Evolutionary conservation across 202 grass and related monocot species (phyloP).

Genomic region (Bolboschoenoplectus hybrid): DNA sequence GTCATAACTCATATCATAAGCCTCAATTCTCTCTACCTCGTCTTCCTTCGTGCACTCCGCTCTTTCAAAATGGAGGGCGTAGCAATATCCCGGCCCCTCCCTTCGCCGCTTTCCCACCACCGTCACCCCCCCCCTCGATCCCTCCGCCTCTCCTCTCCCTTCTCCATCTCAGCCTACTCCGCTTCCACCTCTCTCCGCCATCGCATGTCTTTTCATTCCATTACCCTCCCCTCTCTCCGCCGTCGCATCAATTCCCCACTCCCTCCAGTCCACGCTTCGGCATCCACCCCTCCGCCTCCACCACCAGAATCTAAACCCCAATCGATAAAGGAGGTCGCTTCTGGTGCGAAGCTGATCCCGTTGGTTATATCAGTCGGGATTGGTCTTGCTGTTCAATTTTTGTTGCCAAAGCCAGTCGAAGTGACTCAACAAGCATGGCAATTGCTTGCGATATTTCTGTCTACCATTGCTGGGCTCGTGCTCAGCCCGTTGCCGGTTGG

Average conservation of each 20-base stretch:
- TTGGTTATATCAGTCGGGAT: conserved; percentile 63
- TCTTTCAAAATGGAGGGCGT: background rate
- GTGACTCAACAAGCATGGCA: conserved; percentile 87
- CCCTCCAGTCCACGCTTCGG: conserved; percentile 42
- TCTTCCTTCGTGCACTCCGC: background rate
- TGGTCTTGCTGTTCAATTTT: conserved; percentile 78
- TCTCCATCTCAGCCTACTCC: conserved; percentile 24
- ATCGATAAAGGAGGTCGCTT: background rate
- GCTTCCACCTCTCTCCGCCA: conserved; percentile 12
- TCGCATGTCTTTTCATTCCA: background rate
- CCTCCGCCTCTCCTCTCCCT: background rate
- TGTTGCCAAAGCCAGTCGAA: conserved; percentile 58
- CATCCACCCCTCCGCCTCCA: conserved; percentile 13
- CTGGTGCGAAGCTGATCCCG: conserved; percentile 62
- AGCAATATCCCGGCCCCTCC: background rate
- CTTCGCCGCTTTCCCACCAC: background rate
- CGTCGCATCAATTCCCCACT: conserved; percentile 31
- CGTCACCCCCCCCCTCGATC: background rate
- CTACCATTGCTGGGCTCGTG: conserved; percentile 85
- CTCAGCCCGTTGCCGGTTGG: conserved; percentile 84
- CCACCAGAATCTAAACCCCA: background rate
- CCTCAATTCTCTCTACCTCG: background rate
- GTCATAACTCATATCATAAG: no score
- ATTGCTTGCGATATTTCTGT: conserved; percentile 89
- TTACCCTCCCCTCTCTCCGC: conserved; percentile 9